Percentiles rank a stretch among this genome's conserved stretches.
Evolutionary conservation across 768 basidiomycete species (phyloP).

Genomic region (Suillus spraguei): DNA sequence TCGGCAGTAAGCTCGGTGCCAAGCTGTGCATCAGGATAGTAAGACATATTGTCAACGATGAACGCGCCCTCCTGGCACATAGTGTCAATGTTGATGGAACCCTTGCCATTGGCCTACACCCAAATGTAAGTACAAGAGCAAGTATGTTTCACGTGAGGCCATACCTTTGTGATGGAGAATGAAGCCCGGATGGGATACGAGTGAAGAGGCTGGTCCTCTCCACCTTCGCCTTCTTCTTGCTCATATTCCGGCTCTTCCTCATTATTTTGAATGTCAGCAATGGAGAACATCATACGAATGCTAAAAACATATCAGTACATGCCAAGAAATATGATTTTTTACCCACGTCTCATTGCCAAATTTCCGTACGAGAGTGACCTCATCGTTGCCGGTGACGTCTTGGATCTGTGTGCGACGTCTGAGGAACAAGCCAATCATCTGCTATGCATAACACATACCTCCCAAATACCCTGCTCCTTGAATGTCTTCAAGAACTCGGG

Average conservation of each 20-base stretch:
- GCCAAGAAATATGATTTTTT: neutral
- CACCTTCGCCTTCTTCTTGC: conserved; percentile 40
- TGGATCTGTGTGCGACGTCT: conserved; percentile 52
- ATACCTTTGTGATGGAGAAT: conserved; percentile 83
- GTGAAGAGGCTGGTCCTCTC: conserved; percentile 31
- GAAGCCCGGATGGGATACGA: conserved; percentile 78
- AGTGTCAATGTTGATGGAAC: conserved; percentile 79
- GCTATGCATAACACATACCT: conserved; percentile 47
- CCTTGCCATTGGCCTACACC: conserved; percentile 49
- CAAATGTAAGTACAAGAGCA: neutral
- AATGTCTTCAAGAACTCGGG: conserved; percentile 84
- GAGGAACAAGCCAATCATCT: neutral
- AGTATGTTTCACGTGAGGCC: conserved; percentile 10
- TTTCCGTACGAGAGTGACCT: conserved; percentile 77
- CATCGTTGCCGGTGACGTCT: conserved; percentile 74
- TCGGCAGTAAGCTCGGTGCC: conserved; percentile 83
- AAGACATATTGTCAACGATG: conserved; percentile 88
- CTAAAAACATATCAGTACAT: conserved; percentile 39
- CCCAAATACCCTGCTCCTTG: conserved; percentile 75
- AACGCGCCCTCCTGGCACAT: conserved; percentile 80
- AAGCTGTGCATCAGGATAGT: conserved; percentile 71
- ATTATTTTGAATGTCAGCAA: conserved; percentile 74
- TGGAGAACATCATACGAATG: conserved; percentile 90
- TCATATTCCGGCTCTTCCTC: conserved; percentile 42
- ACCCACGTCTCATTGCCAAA: conserved; percentile 91